Evolutionary conservation across 805 yeast genomes (phyloP), one percentile per base, ranked within the genome.

Genomic region (Metschnikowia gelsemii): DNA sequence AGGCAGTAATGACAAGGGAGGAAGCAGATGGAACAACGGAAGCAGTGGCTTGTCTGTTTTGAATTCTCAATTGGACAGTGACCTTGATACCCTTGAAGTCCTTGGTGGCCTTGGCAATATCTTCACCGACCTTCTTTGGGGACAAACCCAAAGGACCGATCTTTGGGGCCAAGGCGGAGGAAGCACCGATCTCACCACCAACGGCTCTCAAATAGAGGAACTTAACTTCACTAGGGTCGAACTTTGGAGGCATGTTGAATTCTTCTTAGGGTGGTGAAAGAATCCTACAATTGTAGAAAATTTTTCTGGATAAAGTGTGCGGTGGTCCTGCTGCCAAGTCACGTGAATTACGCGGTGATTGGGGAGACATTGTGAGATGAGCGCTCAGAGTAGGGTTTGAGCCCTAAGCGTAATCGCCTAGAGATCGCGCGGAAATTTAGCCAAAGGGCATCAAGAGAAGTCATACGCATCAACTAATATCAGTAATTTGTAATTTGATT

Each of bases 51-150:
- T 93, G 99, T 85, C 99, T 90, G 95, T 93, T 93, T 82, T 93
- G 99, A 70, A 93, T 90, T 75, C 84, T 93, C 75, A 93, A 83
- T 80, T 89, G 96, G 56, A 93, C 98, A 60, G 99, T 93, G 69
- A 93, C 98, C 77, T 91, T 87, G 68, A 93, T 91, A 82, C 99
- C 99, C 80, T 93, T 93, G 95, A 82, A 91, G 71, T 84, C 82
- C 79, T 87, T 85, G 79, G 99, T 91, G 73, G 99, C 99, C 85
- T 93, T 93, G 73, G 99, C 99, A 67, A 93, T 93, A 73, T 93
- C 99, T 79, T 93, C 99, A 90, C 99, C 99, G 70, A 93, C 96
- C 85, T 93, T 91, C 95, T 91, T 93, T 80, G 99, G 97, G 54
- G 97, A 89, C 65, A 93, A 81, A 89, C 99, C 99, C 72, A 93